Base-by-base conservation (phyloP, 202 grass and related monocot genomes). In the Musa balbisiana region DNA sequence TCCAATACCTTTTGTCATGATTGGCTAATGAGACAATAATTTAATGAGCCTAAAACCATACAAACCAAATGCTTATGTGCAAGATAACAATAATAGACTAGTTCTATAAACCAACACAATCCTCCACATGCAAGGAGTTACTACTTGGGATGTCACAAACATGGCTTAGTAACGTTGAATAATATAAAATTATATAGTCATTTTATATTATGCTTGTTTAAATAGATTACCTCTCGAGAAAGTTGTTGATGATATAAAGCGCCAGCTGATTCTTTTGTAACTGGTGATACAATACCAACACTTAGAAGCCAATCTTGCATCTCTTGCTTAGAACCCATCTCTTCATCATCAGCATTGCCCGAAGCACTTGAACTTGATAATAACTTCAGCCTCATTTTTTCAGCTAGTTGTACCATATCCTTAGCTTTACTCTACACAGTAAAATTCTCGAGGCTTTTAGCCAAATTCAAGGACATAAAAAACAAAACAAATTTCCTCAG, bases 331-430 rank as follows among this genome's bases (percentile, higher is more conserved):
- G 94, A 94, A 1, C 82, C 91, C 89, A 95, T 85, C 72, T 95
- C 95, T 81, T 95, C 95, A 77, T 99, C 91, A 82, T 82, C 85
- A 25, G 91, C 80, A 85, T 86, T 98, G 33, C 76, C 55, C 80
- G 92, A 87, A 56, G 78, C n/a, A 67, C 75, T 85, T 17, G 84
- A 80, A 53, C 88, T 89, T n/a, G 80, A 86, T 72, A 99, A 78
- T 76, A 99, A 78, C 80, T 99, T 99, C 64, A 87, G 85, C 73
- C 91, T 87, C 95, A 99, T 95, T 79, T 87, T 95, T 80, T 99
- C 96, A n/a, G 89, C 96, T 50, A 99, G 65, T 62, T 99, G 91
- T 79, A 99, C 92, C 96, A 99, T 99, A 56, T 99, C 96, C 91
- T 95, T 99, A 74, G 96, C 96, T 90, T 99, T 95, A 85, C 91